Evolutionary conservation across 768 basidiomycete genomes (phyloP).

Genomic region (Kwoniella dendrophila): DNA sequence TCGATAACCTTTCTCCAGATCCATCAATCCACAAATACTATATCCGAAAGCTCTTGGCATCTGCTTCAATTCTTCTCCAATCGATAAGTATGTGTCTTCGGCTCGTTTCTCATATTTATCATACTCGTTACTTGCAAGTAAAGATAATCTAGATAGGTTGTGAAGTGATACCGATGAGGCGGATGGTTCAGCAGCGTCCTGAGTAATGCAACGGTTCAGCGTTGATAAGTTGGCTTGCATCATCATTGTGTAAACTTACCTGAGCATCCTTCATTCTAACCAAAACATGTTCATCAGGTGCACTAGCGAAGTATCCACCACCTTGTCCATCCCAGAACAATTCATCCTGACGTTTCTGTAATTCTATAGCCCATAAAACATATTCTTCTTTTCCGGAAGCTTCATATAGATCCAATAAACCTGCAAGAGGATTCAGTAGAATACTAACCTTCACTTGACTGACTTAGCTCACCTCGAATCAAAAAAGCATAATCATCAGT

Average conservation of each 20-base stretch:
- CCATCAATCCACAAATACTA: slow-evolving; percentile 40
- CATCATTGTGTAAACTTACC: slow-evolving; percentile 34
- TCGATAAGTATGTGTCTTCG: slow-evolving; percentile 33
- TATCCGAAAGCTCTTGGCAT: slow-evolving; percentile 43
- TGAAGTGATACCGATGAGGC: slow-evolving; percentile 39
- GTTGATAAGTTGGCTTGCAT: too few species aligned
- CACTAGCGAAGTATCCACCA: slow-evolving; percentile 59
- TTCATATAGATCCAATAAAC: slow-evolving; percentile 57
- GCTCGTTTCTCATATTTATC: slow-evolving; percentile 38
- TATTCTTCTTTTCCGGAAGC: slow-evolving; percentile 56
- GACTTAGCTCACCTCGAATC: slow-evolving; percentile 29
- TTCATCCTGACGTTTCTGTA: slow-evolving; percentile 58
- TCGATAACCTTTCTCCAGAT: slow-evolving; percentile 37
- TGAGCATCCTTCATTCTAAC: slow-evolving; percentile 58
- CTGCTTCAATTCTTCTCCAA: slow-evolving; percentile 37
- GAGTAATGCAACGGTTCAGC: too few species aligned
- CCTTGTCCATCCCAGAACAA: slow-evolving; percentile 57
- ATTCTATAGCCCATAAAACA: slow-evolving; percentile 52
- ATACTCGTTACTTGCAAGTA: slow-evolving; percentile 25
- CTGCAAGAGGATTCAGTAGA: slow-evolving; percentile 12
- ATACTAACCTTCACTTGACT: background rate
- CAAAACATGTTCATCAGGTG: slow-evolving; percentile 56
- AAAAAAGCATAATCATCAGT: slow-evolving; percentile 60
- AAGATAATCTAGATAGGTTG: slow-evolving; percentile 40
- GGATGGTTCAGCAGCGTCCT: slow-evolving; percentile 50